A percentile compares a stretch with the other conserved stretches of the same genome.
Evolutionary conservation across 176 grass and related monocot species (phyloP).

Genomic region (Pontederia paniculata): DNA sequence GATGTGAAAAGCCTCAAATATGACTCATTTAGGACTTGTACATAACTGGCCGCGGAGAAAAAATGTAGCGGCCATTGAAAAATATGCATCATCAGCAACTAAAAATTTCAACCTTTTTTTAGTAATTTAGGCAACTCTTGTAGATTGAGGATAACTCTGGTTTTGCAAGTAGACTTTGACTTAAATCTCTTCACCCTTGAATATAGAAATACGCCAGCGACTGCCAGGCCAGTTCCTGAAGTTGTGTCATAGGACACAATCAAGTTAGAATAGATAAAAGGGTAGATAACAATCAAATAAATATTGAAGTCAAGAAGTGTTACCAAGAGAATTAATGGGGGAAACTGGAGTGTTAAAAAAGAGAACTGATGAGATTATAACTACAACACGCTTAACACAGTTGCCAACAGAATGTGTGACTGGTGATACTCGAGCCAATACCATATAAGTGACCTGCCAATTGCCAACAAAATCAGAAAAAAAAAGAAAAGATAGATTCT

Average conservation of each 20-base stretch:
- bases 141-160: too few relatives aligned
- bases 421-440: constrained; percentile 12
- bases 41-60: too few relatives aligned
- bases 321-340: constrained; percentile 17
- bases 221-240: constrained; percentile 17
- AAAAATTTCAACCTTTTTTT: too few relatives aligned
- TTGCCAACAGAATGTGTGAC: constrained; percentile 19
- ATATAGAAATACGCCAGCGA: constrained; percentile 12
- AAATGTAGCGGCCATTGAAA: too few relatives aligned
- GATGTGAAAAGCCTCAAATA: too few relatives aligned
- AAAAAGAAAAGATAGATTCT: neutral
- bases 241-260: neutral
- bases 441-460: constrained; percentile 10
- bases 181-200: constrained; percentile 8
- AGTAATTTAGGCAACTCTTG: too few relatives aligned
- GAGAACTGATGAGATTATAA: constrained; percentile 9
- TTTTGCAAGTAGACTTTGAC: constrained; percentile 4
- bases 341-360: constrained; percentile 16
- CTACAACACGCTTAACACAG: constrained; percentile 14
- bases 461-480: constrained; percentile 4
- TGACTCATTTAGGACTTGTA: too few relatives aligned
- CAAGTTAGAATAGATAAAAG: neutral
- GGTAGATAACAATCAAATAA: neutral
- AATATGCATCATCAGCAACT: too few relatives aligned
- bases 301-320: neutral